Percentiles rank a stretch among this genome's conserved stretches.
These are phyloP conservation scores for Polychytrium aggregatum DNA, from an alignment of 192 early-diverging fungal genomes.

Conservation along the genomic window DNA sequence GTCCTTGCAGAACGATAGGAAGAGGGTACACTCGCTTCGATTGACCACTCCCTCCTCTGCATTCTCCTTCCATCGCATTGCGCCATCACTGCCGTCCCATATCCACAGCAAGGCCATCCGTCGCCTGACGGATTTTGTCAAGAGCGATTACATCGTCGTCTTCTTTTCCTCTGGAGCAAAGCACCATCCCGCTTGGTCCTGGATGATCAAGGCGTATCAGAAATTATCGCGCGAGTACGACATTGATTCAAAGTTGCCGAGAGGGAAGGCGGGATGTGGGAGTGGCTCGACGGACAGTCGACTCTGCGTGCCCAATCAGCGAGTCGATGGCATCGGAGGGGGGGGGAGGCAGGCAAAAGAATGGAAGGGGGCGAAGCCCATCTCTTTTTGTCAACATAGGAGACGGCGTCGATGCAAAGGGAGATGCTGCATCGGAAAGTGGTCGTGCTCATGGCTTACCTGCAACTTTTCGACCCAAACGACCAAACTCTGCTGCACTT, in stretches of 20 bases:
- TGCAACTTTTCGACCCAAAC: too few relatives aligned
- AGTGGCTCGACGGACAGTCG: not conserved
- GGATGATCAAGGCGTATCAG: conserved; percentile 79
- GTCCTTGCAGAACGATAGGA: not conserved
- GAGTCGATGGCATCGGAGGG: not conserved
- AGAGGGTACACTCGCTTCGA: not conserved
- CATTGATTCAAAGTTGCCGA: not conserved
- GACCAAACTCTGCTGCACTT: too few relatives aligned
- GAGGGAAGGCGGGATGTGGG: too few relatives aligned
- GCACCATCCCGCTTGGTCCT: conserved; percentile 70
- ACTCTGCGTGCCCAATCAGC: not conserved
- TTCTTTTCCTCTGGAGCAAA: conserved; percentile 68
- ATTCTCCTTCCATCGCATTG: not conserved
- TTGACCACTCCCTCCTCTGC: not conserved
- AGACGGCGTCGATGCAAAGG: too few relatives aligned
- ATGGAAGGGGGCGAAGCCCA: too few relatives aligned
- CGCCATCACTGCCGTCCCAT: not conserved
- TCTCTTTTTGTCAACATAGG: too few relatives aligned
- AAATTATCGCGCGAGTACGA: conserved; percentile 64
- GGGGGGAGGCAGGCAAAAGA: too few relatives aligned
- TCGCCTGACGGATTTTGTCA: conserved; percentile 70
- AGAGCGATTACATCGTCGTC: conserved; percentile 83
- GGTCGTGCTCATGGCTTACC: too few relatives aligned
- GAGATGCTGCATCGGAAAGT: too few relatives aligned
- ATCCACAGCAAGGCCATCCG: conserved; percentile 35